A percentile compares a stretch with the other conserved stretches of the same genome.
Conservation (phyloP, 1,284 basidiomycete genomes). For the Marasmius oreades region DNA sequence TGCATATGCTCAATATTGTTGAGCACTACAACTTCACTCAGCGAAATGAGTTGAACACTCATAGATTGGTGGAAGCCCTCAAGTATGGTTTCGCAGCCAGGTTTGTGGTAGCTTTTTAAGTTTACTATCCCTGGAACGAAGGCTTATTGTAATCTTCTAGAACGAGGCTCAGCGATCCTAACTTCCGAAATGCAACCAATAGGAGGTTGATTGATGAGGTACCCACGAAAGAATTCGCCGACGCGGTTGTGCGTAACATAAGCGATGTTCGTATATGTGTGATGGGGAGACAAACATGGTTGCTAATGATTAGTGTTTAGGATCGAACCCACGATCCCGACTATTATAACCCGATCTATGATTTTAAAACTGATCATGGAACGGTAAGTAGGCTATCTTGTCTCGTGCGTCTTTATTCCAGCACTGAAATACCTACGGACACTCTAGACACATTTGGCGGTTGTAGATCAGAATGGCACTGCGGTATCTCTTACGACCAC, state of each 20-base stretch:
- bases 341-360: constrained; percentile 85
- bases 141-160: constrained; percentile 7
- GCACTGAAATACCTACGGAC: constrained; percentile 7
- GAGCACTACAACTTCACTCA: constrained; percentile 60
- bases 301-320: constrained; percentile 32
- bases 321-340: constrained; percentile 74
- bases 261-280: constrained; percentile 62
- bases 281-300: background rate
- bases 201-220: constrained; percentile 59
- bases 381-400: constrained; percentile 53
- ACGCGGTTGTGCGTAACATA: constrained; percentile 59
- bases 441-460: constrained; percentile 73
- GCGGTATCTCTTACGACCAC: constrained; percentile 85
- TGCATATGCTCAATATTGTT: constrained; percentile 79
- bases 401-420: background rate
- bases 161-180: constrained; percentile 79
- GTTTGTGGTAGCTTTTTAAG: constrained; percentile 30
- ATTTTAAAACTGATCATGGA: constrained; percentile 78
- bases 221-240: constrained; percentile 68
- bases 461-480: constrained; percentile 82
- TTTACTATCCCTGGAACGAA: background rate
- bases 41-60: constrained; percentile 55
- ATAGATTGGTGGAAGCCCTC: constrained; percentile 72
- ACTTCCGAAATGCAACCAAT: constrained; percentile 52
- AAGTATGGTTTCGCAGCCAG: constrained; percentile 82